These are phyloP conservation scores for Quercus phellos DNA, from an alignment of 331 rosid species.

Conservation along the genomic window DNA sequence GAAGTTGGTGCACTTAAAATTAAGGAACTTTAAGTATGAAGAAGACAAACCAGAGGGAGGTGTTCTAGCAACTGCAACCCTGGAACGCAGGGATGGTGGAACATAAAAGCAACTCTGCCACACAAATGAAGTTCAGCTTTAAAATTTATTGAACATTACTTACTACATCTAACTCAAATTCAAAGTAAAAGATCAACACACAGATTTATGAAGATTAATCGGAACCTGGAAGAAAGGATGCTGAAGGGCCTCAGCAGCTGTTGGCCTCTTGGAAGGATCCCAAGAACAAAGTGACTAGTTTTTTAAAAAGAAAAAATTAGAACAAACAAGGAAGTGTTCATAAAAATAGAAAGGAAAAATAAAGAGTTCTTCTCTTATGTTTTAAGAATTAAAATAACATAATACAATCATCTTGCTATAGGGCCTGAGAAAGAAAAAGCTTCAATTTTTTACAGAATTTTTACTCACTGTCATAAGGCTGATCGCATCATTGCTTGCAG, in stretches of 20 bases:
- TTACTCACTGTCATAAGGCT: conserved; percentile 70
- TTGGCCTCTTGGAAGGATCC: conserved; percentile 96
- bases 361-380: background rate
- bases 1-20: background rate
- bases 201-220: conserved; percentile 1
- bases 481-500: conserved; percentile 71
- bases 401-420: background rate
- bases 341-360: background rate
- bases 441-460: background rate
- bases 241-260: conserved; percentile 90
- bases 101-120: conserved; percentile 78
- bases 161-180: background rate
- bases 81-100: conserved; percentile 85
- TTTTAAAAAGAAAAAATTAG: background rate
- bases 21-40: background rate
- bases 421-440: background rate
- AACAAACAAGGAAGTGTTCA: background rate
- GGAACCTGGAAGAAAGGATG: conserved; percentile 96
- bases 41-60: conserved; percentile 78
- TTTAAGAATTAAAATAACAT: background rate
- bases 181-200: background rate
- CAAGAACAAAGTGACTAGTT: conserved; percentile 88
- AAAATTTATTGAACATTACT: background rate
- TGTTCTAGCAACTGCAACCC: conserved; percentile 54
- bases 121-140: conserved; percentile 7